These are phyloP conservation scores for Fusarium bulbicola DNA, from an alignment of 2,329 filamentous ascomycete species.

Conservation along the genomic window DNA sequence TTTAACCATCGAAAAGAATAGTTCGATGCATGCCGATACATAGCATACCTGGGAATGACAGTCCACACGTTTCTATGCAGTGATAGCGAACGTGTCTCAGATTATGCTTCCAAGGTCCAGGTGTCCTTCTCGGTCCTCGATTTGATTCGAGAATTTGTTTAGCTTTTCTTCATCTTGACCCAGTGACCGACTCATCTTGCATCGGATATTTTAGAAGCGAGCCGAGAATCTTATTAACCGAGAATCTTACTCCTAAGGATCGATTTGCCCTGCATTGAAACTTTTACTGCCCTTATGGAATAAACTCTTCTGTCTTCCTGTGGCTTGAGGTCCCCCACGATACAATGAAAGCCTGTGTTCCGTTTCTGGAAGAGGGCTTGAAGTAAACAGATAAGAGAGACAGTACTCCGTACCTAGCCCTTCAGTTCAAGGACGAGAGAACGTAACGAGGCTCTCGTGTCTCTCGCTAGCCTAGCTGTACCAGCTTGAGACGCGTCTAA, in stretches of 20 bases:
- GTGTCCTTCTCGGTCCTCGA: slow-evolving; percentile 15
- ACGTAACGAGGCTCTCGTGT: slow-evolving; percentile 16
- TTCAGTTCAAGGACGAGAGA: background rate
- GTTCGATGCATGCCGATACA: slow-evolving; percentile 15
- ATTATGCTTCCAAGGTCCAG: background rate
- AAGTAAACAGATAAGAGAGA: slow-evolving; percentile 2
- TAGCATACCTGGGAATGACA: slow-evolving; percentile 4
- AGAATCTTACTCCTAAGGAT: background rate
- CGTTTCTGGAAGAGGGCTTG: slow-evolving; percentile 1
- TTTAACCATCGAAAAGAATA: slow-evolving; percentile 25
- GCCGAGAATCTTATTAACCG: slow-evolving; percentile 20
- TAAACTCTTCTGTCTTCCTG: background rate
- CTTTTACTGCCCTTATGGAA: background rate
- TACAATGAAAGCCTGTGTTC: background rate
- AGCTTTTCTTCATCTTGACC: background rate
- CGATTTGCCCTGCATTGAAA: background rate
- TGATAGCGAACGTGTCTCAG: slow-evolving; percentile 26
- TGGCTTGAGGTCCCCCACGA: background rate
- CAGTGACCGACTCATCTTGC: slow-evolving; percentile 24
- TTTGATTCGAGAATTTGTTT: slow-evolving; percentile 3
- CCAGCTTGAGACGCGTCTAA: slow-evolving; percentile 25
- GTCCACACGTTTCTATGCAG: background rate
- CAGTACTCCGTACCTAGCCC: background rate
- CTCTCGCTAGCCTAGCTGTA: slow-evolving; percentile 20
- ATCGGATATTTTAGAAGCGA: slow-evolving; percentile 25